A percentile compares a stretch with the other conserved stretches of the same genome.
These are phyloP conservation scores for Podaxis sp. DNA, from an alignment of 768 basidiomycete genomes.

Conservation along the genomic window DNA sequence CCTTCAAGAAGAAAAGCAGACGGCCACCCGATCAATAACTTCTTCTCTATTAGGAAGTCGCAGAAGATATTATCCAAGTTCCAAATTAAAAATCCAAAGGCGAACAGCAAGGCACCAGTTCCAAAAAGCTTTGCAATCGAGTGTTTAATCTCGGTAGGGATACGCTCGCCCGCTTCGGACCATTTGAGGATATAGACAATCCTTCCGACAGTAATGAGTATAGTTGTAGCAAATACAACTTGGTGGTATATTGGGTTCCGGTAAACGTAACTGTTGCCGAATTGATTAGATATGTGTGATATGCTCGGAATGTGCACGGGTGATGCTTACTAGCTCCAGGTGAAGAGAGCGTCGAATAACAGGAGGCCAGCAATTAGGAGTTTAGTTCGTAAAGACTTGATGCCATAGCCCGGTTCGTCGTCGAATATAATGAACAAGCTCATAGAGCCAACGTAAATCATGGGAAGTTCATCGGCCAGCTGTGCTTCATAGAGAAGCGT, in stretches of 20 bases:
- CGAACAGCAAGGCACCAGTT: constrained; percentile 55
- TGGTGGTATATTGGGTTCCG: constrained; percentile 84
- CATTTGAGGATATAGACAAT: constrained; percentile 50
- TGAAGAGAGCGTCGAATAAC: constrained; percentile 59
- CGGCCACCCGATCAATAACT: constrained; percentile 60
- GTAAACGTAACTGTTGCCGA: constrained; percentile 47
- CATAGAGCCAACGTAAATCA: constrained; percentile 72
- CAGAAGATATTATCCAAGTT: constrained; percentile 83
- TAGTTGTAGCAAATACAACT: constrained; percentile 61
- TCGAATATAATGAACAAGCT: constrained; percentile 62
- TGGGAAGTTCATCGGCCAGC: constrained; percentile 79
- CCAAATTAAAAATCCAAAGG: constrained; percentile 70
- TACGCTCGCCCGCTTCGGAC: constrained; percentile 35
- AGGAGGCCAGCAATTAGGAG: constrained; percentile 35
- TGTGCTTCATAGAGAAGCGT: constrained; percentile 76
- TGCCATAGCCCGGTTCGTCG: constrained; percentile 45
- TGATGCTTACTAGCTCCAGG: constrained; percentile 67
- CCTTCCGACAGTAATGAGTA: constrained; percentile 48
- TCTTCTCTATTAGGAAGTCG: constrained; percentile 52
- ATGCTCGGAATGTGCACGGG: neutral
- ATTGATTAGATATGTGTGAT: constrained; percentile 9
- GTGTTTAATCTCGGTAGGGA: constrained; percentile 41
- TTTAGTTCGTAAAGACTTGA: constrained; percentile 36
- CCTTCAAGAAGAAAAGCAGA: constrained; percentile 66
- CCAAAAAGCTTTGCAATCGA: constrained; percentile 45